These are phyloP conservation scores for Fulvia fulva DNA, from an alignment of 2,329 filamentous ascomycete species.

Conservation along the genomic window DNA sequence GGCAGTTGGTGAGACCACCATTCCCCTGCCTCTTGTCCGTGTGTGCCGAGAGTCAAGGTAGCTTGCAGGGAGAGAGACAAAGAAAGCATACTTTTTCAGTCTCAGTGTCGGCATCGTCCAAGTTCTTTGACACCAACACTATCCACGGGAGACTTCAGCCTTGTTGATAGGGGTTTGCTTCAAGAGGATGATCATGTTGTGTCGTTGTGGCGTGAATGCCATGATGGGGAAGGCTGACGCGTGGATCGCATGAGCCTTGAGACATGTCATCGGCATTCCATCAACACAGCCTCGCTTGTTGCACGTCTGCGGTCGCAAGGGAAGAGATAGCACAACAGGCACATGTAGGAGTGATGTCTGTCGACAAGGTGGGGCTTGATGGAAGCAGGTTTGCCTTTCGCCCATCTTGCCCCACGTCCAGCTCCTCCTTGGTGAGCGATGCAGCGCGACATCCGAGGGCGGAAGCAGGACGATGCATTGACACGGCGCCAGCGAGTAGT, in stretches of 20 bases:
- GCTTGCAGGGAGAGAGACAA: neutral
- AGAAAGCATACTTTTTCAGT: neutral
- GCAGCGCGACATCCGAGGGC: neutral
- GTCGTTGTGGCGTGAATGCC: neutral
- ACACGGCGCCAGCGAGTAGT: neutral
- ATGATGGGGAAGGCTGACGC: neutral
- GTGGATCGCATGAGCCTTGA: neutral
- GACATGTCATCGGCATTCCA: too few relatives aligned
- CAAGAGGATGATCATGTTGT: neutral
- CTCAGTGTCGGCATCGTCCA: neutral
- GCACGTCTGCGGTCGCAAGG: too few relatives aligned
- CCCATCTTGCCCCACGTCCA: neutral
- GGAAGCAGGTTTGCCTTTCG: neutral
- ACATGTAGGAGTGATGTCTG: too few relatives aligned
- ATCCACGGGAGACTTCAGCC: too few relatives aligned
- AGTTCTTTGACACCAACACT: too few relatives aligned
- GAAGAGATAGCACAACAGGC: too few relatives aligned
- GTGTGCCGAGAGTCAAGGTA: neutral
- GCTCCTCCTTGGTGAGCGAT: neutral
- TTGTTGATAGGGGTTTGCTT: neutral
- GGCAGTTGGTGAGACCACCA: neutral
- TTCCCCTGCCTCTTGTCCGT: neutral
- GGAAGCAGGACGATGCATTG: neutral
- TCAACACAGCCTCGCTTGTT: too few relatives aligned
- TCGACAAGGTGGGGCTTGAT: too few relatives aligned